Evolutionary conservation across 257 asterid species (phyloP).

Genomic region (Mentha longifolia): DNA sequence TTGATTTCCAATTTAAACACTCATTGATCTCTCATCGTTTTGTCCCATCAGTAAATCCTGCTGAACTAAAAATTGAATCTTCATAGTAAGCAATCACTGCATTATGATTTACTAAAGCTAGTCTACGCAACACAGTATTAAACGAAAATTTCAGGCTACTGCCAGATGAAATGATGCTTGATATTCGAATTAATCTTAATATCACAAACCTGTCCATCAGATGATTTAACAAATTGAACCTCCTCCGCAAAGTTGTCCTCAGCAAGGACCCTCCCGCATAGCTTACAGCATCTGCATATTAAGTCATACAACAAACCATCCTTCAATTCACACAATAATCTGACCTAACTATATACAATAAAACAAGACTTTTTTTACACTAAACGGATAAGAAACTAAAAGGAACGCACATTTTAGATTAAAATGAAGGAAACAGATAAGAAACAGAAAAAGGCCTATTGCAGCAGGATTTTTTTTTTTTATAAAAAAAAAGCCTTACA

Average conservation of each 20-base stretch:
- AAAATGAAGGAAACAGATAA: neutral
- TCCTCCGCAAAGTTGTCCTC: conserved; percentile 62
- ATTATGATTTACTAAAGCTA: neutral
- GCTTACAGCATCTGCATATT: conserved; percentile 61
- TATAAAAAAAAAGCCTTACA: conserved; percentile 44
- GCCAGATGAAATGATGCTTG: neutral
- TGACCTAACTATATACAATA: neutral
- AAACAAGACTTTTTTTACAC: neutral
- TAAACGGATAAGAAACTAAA: neutral
- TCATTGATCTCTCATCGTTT: too few species aligned
- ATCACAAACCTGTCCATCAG: conserved; percentile 66
- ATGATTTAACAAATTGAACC: conserved; percentile 58
- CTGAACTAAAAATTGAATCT: neutral
- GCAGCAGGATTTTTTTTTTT: neutral
- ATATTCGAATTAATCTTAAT: neutral
- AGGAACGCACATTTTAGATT: neutral
- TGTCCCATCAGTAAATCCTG: too few species aligned
- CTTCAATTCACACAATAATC: neutral
- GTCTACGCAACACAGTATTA: neutral
- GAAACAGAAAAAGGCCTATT: neutral
- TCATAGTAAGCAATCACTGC: neutral
- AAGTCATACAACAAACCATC: conserved; percentile 22
- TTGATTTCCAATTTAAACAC: too few species aligned
- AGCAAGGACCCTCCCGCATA: conserved; percentile 67
- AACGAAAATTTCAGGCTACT: neutral